Percentiles rank a stretch among this genome's conserved stretches.
phyloP scores from a whole-genome alignment of 2,329 filamentous ascomycete genomes.

The Thelonectria rubi region DNA sequence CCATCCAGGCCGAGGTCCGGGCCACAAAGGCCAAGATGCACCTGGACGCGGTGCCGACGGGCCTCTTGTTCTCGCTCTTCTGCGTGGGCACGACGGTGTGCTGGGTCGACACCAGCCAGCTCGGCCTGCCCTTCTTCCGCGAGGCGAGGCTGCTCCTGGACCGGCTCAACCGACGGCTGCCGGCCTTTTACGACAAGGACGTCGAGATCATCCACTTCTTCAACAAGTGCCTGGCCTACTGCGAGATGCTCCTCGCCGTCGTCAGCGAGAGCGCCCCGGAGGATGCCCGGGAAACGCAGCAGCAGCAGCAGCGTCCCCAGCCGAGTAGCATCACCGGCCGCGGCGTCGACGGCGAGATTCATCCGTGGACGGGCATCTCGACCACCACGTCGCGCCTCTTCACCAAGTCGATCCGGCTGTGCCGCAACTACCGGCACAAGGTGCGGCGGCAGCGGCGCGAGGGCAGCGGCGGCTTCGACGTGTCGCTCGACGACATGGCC shows the following conservation, averaged over 20 bases:
- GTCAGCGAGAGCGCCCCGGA: constrained; percentile 44
- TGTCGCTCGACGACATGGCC: constrained; percentile 31
- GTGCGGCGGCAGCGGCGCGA: constrained; percentile 35
- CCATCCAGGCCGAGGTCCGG: constrained; percentile 48
- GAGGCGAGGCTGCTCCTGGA: constrained; percentile 42
- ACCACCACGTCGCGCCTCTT: constrained; percentile 47
- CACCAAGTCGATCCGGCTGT: constrained; percentile 48
- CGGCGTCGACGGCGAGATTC: constrained; percentile 37
- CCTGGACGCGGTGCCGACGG: constrained; percentile 43
- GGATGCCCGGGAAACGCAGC: not conserved
- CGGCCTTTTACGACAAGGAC: constrained; percentile 31
- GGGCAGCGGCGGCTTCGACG: constrained; percentile 45
- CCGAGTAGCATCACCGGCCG: constrained; percentile 7
- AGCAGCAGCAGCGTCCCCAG: not conserved
- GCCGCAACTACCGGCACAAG: constrained; percentile 46
- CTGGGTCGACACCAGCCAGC: constrained; percentile 50
- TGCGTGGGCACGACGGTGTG: constrained; percentile 53
- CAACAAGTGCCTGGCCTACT: constrained; percentile 51
- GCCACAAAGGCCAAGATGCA: constrained; percentile 34
- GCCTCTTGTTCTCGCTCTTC: constrained; percentile 50
- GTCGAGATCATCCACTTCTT: constrained; percentile 48
- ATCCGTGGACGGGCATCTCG: constrained; percentile 53
- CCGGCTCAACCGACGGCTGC: constrained; percentile 37
- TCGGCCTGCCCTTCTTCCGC: constrained; percentile 47
- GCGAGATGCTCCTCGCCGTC: constrained; percentile 53